Conservation (phyloP, 805 yeast genomes). For the Yamadazyma paraphyllophila region DNA sequence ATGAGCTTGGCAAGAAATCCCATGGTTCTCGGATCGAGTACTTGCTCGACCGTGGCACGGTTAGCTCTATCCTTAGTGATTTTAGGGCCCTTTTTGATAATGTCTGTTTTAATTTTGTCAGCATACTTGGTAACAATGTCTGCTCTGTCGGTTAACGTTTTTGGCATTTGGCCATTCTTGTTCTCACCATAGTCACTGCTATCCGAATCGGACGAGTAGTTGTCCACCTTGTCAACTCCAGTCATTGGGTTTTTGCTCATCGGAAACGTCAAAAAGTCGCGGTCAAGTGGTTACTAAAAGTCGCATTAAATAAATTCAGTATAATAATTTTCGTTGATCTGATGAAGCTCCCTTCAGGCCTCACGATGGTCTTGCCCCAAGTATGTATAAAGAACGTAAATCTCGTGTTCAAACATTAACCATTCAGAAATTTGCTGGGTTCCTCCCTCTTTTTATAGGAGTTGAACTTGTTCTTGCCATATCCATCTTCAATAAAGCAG, state of each 20-base stretch:
- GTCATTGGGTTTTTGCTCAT: constrained; percentile 1
- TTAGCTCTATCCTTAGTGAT: constrained; percentile 80
- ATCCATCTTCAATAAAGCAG: constrained; percentile 80
- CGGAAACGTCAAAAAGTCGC: neutral
- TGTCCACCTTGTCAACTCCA: neutral
- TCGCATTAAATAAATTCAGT: too few relatives aligned
- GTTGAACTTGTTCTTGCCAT: constrained; percentile 77
- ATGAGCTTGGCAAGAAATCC: constrained; percentile 76
- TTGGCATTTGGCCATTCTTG: neutral
- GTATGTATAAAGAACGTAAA: neutral
- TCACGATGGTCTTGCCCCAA: constrained; percentile 16
- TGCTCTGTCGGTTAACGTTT: constrained; percentile 35
- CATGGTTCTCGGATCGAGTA: constrained; percentile 90
- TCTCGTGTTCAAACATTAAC: constrained; percentile 7
- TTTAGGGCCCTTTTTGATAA: constrained; percentile 55
- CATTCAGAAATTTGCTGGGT: constrained; percentile 59
- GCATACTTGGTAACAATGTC: constrained; percentile 59
- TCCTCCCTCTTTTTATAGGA: constrained; percentile 79
- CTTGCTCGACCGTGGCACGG: constrained; percentile 96
- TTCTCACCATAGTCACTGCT: constrained; percentile 1
- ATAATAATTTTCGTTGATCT: too few relatives aligned
- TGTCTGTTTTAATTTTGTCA: constrained; percentile 63
- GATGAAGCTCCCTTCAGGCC: constrained; percentile 4
- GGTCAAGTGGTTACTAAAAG: too few relatives aligned
- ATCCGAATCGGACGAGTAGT: constrained; percentile 1